These are phyloP conservation scores for Pyrenophora teres DNA, from an alignment of 2,329 filamentous ascomycete genomes.

Conservation along the genomic window DNA sequence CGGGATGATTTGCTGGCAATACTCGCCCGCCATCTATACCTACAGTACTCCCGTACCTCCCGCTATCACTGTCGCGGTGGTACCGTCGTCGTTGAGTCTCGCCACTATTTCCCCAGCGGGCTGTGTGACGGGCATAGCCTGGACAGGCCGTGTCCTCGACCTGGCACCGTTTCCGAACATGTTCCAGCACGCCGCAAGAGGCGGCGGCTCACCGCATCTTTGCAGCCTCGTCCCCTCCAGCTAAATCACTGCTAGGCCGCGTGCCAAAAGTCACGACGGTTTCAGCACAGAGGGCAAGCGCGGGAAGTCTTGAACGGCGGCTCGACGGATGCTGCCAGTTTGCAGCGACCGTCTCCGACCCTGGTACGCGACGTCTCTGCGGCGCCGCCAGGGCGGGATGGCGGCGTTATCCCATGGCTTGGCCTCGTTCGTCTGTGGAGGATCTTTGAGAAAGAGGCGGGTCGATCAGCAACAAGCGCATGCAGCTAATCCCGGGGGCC, in stretches of 20 bases:
- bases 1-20: conserved; percentile 24
- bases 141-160: too few species aligned
- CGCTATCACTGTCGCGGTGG: conserved; percentile 13
- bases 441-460: conserved; percentile 44
- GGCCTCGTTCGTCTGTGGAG: conserved; percentile 44
- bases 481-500: conserved; percentile 48
- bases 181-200: conserved; percentile 2
- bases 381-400: conserved; percentile 42
- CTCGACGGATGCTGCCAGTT: conserved; percentile 34
- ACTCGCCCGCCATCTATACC: conserved; percentile 13
- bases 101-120: too few species aligned
- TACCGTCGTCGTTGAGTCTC: conserved; percentile 3
- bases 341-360: conserved; percentile 39
- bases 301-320: conserved; percentile 33
- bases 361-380: conserved; percentile 34
- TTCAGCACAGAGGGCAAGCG: conserved; percentile 44
- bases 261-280: conserved; percentile 28
- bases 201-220: conserved; percentile 31
- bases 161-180: not conserved
- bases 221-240: conserved; percentile 24
- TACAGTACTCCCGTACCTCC: not conserved
- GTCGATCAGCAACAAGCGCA: conserved; percentile 48
- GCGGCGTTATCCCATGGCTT: conserved; percentile 43
- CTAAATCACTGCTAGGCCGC: conserved; percentile 25
- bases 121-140: too few species aligned